Base-by-base conservation (phyloP, 176 grass and related monocot species). In the Oryza nivara region DNA sequence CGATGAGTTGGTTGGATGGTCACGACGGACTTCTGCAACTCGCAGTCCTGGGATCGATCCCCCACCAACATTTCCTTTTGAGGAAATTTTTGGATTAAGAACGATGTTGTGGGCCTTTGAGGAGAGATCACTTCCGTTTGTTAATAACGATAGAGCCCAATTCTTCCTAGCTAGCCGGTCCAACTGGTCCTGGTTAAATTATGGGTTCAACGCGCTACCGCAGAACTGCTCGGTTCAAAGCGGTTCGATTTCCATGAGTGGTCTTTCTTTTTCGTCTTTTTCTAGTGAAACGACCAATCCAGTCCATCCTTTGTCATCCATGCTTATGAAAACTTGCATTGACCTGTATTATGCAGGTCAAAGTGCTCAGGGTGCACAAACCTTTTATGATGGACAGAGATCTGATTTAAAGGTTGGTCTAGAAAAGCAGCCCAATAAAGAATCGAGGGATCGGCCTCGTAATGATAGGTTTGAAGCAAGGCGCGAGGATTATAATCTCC, bases 331-430 rank as follows among this genome's bases (percentile, higher is more conserved):
- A n/a, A 79, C 48, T 72, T 70, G 75, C 10, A 56, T 48, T 85
- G 14, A 67, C 38, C 15, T n/a, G 71, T 84, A 8, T 48, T 75
- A 68, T 76, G 36, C 72, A 95, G 93, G 51, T 17, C 88, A 90
- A 79, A 81, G 73, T 58, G 74, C 77, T 69, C 77, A 86, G 67
- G 72, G 78, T 76, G 70, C 83, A 79, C 79, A 73, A 32, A 46
- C 90, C 58, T 92, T 87, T 74, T 94, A 96, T 11, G 97, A 94
- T 19, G 82, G 65, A n/a, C 88, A 89, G 65, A 94, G 82, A 77
- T 78, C 79, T 72, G 91, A 96, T 75, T 1, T 89, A n/a, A 98
- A 93, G 80, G 82, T 80, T 82, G 85, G 89, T 83, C 58, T 81
- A 67, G 92, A 93, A 75, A 96, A 92, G 73, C 85, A 79, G 44